Base-by-base conservation (phyloP, 2,329 filamentous ascomycete species). In the Aureobasidium uvarum region DNA sequence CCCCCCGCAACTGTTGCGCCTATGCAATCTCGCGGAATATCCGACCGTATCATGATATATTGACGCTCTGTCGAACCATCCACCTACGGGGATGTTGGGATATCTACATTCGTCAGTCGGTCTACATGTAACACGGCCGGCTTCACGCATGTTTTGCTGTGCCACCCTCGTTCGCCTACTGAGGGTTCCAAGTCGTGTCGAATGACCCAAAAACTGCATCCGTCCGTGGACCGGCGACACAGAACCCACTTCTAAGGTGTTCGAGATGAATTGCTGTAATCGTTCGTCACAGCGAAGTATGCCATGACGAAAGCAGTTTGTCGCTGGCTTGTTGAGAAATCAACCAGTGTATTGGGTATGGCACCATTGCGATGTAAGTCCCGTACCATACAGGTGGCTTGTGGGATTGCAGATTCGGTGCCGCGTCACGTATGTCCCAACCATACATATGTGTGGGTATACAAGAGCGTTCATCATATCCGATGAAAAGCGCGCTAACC, bases 71-170 rank as follows among this genome's bases (percentile, higher is more conserved):
- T 20, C 56, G 31, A 13, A 39, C 31, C 45, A 3, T 62, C 20
- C 16, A 51, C 25, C 58, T 51, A 33, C 58, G 33, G 33, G 58
- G 45, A 39, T 62, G 45, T 20, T 62, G 58, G 45, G 45, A 62
- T 41, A 6, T 46, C 45, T 33, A 62, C 33, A 62, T 39, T 46
- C 45, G 31, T 62, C 8, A 41, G 20, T 51, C 58, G 3, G 31
- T 62, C 43, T 46, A 46, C 43, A 18, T 18, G 58, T 51, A 41
- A 33, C 58, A 62, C 45, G 31, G 23, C 33, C 31, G 45, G 33
- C 20, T 20, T 18, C 16, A 5, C 16, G 28, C 16, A 38, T 46
- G 23, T 45, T 5, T 41, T 50, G 38, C 58, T 62, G 58, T 62
- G 45, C 45, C 58, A 62, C 58, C 31, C n/a, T 50, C 33, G 43